phyloP scores from a whole-genome alignment of 768 basidiomycete species.

The Candolleomyces aberdarensis region DNA sequence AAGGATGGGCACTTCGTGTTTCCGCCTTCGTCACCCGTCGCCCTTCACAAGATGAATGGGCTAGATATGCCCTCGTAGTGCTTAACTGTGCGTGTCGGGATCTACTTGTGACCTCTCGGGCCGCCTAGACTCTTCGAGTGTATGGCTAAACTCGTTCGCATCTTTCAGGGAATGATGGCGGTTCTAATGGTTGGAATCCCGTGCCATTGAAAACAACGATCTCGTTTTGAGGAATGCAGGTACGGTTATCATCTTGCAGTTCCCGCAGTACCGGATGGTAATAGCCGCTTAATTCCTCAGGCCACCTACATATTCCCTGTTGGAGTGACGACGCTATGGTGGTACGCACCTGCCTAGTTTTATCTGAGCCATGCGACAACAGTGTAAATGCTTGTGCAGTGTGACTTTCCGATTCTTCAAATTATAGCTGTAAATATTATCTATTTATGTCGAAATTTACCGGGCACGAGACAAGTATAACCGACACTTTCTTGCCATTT shows the following conservation, averaged over 20 bases:
- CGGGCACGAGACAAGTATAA: no score
- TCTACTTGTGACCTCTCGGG: not conserved
- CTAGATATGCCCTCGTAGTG: constrained; percentile 69
- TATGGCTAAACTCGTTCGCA: not conserved
- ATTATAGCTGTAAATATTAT: no score
- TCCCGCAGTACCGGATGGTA: not conserved
- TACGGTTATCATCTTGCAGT: constrained; percentile 15
- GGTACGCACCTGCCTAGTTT: constrained; percentile 31
- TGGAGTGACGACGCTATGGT: constrained; percentile 60
- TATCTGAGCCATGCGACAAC: no score
- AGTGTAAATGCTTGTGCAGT: no score
- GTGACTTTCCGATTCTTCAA: no score
- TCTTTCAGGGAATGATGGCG: constrained; percentile 43
- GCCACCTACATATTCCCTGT: constrained; percentile 78
- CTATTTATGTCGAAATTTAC: no score
- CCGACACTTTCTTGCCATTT: no score
- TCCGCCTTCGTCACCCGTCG: constrained; percentile 64
- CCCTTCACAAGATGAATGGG: constrained; percentile 50
- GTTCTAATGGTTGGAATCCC: constrained; percentile 52
- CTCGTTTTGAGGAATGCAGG: constrained; percentile 63
- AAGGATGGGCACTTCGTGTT: constrained; percentile 59
- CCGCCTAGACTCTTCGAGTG: not conserved
- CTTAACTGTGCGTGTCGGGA: constrained; percentile 52
- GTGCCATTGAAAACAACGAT: constrained; percentile 56
- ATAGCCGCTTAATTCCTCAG: constrained; percentile 16